Percentiles rank a stretch among this genome's conserved stretches.
Conservation (phyloP, 2,329 filamentous ascomycete genomes). For the Calcarisporium arbuscula region DNA sequence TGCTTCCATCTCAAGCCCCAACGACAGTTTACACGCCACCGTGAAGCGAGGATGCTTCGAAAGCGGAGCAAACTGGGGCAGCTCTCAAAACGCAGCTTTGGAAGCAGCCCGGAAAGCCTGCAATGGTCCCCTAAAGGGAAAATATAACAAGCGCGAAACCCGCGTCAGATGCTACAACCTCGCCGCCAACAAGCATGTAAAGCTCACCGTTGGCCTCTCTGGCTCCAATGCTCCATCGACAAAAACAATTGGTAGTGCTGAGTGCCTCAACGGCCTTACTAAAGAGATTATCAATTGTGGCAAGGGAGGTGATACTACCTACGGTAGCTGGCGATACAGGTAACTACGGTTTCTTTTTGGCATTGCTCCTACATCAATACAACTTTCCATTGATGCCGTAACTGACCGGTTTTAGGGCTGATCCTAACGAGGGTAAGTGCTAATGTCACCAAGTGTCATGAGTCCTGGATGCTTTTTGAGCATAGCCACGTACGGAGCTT, state of each 20-base stretch:
- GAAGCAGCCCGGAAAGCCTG: background rate
- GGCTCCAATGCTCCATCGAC: constrained; percentile 2
- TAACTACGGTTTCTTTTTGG: constrained; percentile 1
- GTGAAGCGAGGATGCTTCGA: no score
- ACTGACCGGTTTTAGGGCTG: no score
- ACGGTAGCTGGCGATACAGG: constrained; percentile 5
- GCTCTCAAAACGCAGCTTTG: no score
- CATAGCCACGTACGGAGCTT: no score
- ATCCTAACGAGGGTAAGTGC: no score
- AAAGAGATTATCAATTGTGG: constrained; percentile 3
- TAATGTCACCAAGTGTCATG: no score
- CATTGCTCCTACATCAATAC: no score
- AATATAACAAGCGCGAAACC: background rate
- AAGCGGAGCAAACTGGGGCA: no score
- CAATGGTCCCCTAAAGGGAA: background rate
- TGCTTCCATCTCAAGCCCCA: no score
- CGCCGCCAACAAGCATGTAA: background rate
- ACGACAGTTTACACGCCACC: no score
- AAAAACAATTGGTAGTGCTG: background rate
- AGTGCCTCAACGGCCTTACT: constrained; percentile 3
- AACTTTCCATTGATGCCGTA: no score
- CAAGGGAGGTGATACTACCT: constrained; percentile 4
- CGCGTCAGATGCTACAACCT: constrained; percentile 1
- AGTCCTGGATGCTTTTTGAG: no score
- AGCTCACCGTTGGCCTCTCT: background rate